Base-by-base conservation (phyloP, 345 rosid species). In the Kandelia obovata region DNA sequence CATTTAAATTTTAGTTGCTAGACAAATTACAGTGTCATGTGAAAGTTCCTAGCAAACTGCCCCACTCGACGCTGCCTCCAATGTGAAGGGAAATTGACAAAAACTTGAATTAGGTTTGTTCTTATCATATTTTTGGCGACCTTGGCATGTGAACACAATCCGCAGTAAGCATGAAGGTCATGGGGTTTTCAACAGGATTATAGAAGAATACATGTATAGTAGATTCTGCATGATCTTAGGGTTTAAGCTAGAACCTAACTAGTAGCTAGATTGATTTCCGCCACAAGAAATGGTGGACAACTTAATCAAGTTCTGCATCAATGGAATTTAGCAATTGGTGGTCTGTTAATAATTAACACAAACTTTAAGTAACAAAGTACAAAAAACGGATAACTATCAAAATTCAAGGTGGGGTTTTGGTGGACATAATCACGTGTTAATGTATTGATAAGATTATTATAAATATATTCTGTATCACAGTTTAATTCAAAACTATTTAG, bases 381-480 rank as follows among this genome's bases (percentile, higher is more conserved):
- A 68, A 61, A 26, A 58, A 35, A 32, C 5, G 47, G 67, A 28
- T 66, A 59, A 47, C 58, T 71, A 67, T 63, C 79, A 79, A 79
- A 79, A 25, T 32, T 46, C 10, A 17, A 71, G 72, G 71, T 39
- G 73, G 72, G 78, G 47, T 51, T 73, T 66, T 60, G 53, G 58
- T 39, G 61, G 78, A 78, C 82, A 74, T 20, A 52, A 60, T 64
- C 57, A 74, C 74, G 64, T 74, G 79, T n/a, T 67, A 43, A 13
- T 43, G 49, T 43, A 13, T 43, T 43, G 49, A 43, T 43, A 15
- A 43, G 49, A 15, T 43, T 15, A 15, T 43, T 15, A 43, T 13
- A 43, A 15, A 15, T 43, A 3, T 43, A 19, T 43, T 13, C 1
- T 3, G 1, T 43, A 34, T 13, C 1, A 31, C 34, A 28, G 16